Conservation (phyloP, 2,329 filamentous ascomycete species). For the Colletotrichum simmondsii region DNA sequence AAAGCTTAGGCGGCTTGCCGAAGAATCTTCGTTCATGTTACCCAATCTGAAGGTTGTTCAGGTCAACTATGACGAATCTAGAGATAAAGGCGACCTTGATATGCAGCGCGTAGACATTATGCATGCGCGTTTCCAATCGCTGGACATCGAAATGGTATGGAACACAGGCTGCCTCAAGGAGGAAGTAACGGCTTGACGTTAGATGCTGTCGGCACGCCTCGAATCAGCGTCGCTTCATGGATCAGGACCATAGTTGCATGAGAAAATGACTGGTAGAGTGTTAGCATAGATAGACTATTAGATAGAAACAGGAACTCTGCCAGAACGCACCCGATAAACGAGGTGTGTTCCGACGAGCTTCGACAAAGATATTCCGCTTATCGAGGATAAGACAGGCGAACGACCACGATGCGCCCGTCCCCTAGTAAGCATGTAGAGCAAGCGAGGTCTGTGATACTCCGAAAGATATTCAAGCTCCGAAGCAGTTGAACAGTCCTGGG, state of each 20-base stretch:
- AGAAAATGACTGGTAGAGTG: background rate
- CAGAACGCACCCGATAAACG: background rate
- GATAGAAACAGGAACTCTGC: background rate
- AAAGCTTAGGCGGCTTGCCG: background rate
- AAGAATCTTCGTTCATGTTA: background rate
- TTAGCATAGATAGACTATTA: background rate
- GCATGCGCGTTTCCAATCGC: background rate
- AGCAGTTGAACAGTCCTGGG: background rate
- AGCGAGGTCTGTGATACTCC: background rate
- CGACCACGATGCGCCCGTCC: background rate
- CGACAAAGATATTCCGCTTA: background rate
- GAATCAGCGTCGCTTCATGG: background rate
- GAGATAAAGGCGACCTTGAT: background rate
- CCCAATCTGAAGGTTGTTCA: background rate
- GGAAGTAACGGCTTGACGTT: background rate
- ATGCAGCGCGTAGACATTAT: background rate
- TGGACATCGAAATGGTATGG: conserved; percentile 1
- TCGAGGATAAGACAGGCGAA: background rate
- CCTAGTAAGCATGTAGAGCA: background rate
- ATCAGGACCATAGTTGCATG: background rate
- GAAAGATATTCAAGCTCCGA: background rate
- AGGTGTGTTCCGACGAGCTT: background rate
- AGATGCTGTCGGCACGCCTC: no score
- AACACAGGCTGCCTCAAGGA: no score
- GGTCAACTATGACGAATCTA: background rate